phyloP scores from a whole-genome alignment of 1,284 basidiomycete genomes.

The Singerocomus inundabilis region DNA sequence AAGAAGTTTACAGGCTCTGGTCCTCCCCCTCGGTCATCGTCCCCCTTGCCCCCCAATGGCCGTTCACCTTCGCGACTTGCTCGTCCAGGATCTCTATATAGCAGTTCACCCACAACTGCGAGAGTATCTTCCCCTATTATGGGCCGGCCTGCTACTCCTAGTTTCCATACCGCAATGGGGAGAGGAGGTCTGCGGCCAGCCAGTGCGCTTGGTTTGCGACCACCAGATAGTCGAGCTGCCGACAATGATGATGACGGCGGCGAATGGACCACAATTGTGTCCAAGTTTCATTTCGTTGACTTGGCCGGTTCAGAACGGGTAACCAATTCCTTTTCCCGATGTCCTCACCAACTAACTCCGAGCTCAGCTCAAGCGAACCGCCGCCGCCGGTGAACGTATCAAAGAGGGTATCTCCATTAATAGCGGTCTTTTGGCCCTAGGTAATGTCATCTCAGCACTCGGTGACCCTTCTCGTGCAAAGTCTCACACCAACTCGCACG shows the following conservation, averaged over 20 bases:
- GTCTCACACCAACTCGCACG: constrained; percentile 75
- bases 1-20: constrained; percentile 73
- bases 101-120: constrained; percentile 37
- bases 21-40: constrained; percentile 67
- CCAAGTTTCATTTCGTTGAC: constrained; percentile 99
- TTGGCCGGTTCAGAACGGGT: constrained; percentile 94
- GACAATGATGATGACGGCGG: constrained; percentile 61
- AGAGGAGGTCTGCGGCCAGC: constrained; percentile 71
- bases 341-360: constrained; percentile 16
- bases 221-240: constrained; percentile 46
- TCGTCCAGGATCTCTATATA: constrained; percentile 71
- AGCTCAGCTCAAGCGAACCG: constrained; percentile 82
- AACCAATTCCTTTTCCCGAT: constrained; percentile 31
- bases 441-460: constrained; percentile 97
- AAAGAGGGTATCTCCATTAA: constrained; percentile 98
- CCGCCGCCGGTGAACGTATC: constrained; percentile 90
- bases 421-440: constrained; percentile 92
- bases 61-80: constrained; percentile 77
- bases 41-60: constrained; percentile 66
- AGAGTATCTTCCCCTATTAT: constrained; percentile 73
- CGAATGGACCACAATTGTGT: constrained; percentile 87
- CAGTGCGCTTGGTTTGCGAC: constrained; percentile 63
- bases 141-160: constrained; percentile 72
- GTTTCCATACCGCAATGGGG: constrained; percentile 69
- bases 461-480: constrained; percentile 88